These are phyloP conservation scores for Aureobasidium pullulans DNA, from an alignment of 2,329 filamentous ascomycete species.

Conservation along the genomic window DNA sequence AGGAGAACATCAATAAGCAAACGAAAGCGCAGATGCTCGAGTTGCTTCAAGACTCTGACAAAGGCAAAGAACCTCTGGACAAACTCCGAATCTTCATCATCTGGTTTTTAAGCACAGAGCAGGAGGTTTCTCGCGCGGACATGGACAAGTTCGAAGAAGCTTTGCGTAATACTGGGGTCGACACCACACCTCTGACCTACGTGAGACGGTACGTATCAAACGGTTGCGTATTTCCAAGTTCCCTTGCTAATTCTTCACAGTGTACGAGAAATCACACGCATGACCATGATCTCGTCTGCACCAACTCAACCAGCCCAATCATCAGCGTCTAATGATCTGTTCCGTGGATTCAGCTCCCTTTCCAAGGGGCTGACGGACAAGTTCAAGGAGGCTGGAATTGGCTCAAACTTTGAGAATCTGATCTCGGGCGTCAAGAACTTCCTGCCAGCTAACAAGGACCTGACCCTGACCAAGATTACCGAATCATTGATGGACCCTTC, in stretches of 20 bases:
- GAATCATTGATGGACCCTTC: conserved; percentile 97
- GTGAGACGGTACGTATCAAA: conserved; percentile 63
- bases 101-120: conserved; percentile 91
- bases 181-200: conserved; percentile 73
- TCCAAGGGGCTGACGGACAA: conserved; percentile 88
- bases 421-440: conserved; percentile 98
- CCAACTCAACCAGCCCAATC: conserved; percentile 58
- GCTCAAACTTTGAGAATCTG: conserved; percentile 83
- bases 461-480: conserved; percentile 95
- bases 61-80: conserved; percentile 77
- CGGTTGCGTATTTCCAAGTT: neutral
- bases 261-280: conserved; percentile 88
- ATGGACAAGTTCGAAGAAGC: conserved; percentile 82
- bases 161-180: conserved; percentile 65
- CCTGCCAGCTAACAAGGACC: conserved; percentile 87
- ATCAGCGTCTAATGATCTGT: conserved; percentile 64
- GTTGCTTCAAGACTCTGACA: conserved; percentile 69
- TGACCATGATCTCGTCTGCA: conserved; percentile 94
- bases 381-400: conserved; percentile 82
- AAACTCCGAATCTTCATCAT: conserved; percentile 94
- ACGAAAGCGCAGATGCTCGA: conserved; percentile 84
- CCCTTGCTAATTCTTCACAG: conserved; percentile 32
- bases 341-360: conserved; percentile 87
- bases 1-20: conserved; percentile 88
- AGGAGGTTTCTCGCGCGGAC: conserved; percentile 74